Base-by-base conservation (phyloP, 2,329 filamentous ascomycete species). In the Salinomyces thailandicus region DNA sequence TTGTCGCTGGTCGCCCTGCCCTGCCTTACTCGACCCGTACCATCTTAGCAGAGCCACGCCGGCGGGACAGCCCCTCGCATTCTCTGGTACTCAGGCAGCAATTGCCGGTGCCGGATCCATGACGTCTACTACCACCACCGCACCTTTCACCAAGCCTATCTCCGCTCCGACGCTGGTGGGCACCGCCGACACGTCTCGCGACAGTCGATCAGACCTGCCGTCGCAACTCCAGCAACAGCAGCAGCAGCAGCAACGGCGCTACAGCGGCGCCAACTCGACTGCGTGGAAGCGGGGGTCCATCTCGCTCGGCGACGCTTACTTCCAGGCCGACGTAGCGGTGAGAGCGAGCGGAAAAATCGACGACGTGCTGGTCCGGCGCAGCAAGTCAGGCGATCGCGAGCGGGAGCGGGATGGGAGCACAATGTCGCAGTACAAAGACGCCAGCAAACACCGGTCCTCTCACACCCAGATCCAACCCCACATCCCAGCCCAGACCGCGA, bases 361-460 rank as follows among this genome's bases (percentile, higher is more conserved):
- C n/a, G 36, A 35, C 22, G 27, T 39, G 4, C 24, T 42, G 33
- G 33, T 18, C n/a, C 17, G 20, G 14, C 19, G 36, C 4, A n/a
- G n/a, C n/a, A 19, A 36, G 26, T 17, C 42, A 2, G 40, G 35
- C 12, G 38, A 44, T 20, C 16, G 38, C 17, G n/a, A n/a, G n/a
- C n/a, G n/a, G n/a, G n/a, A n/a, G n/a, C n/a, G n/a, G n/a, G n/a
- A n/a, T n/a, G n/a, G n/a, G n/a, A 39, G 16, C 7, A 44, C 36
- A 24, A 28, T 41, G 33, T 28, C 28, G 15, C 27, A 31, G 15
- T 42, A 51, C 37, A 44, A 44, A 32, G 41, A 49, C 35, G 49
- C 48, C 11, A 51, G 46, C 35, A 53, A 53, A 40, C 53, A 51
- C 35, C 59, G 61, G 19, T 54, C 57, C n/a, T n/a, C n/a, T n/a